Evolutionary conservation across 192 early-diverging fungal species (phyloP), one percentile per base, ranked within the genome.

Genomic region (Chytriomyces confervae): DNA sequence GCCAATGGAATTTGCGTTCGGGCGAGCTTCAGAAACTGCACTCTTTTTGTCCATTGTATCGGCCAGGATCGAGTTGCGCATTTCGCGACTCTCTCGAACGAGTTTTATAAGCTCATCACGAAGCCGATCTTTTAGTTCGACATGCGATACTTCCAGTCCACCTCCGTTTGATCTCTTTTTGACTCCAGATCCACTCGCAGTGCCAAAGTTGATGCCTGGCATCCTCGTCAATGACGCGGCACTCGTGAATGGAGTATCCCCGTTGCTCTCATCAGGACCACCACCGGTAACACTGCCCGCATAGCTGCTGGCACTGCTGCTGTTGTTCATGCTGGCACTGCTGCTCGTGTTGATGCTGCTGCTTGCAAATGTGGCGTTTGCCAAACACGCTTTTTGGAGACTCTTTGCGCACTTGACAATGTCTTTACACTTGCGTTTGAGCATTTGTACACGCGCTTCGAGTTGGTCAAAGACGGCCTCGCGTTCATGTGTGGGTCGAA

Each of bases 391-490:
- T 16, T 48, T 24, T 36, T 76, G 74, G 24, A 76, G 43, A 10
- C 29, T 24, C 27, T 49, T 45, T 8, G 64, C 50, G 18, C 5
- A 16, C 36, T 53, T 46, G 11, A 66, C 74, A 51, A 76, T 66
- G 6, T 64, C 74, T 8, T 18, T 50, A n/a, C 61, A 76, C 47
- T 76, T 64, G 29, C 51, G 51, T 24, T 51, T 45, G 5, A 76
- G 44, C 43, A 47, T 13, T 16, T 18, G 20, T 2, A 76, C 46
- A 13, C 63, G 61, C 13, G 13, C 64, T 43, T 76, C 74, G 18
- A 76, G 49, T 6, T 47, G 47, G 18, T 76, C 62, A 53, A 76
- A 76, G 5, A 76, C 64, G 6, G 7, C 3, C 13, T 76, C 74
- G 62, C 74, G 74, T 44, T 76, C 63, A 7, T 20, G 7, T 6